Evolutionary conservation across 1,139 yeast genomes (phyloP), one percentile per base, ranked within the genome.

Genomic region (Saccharomyces hybrid): DNA sequence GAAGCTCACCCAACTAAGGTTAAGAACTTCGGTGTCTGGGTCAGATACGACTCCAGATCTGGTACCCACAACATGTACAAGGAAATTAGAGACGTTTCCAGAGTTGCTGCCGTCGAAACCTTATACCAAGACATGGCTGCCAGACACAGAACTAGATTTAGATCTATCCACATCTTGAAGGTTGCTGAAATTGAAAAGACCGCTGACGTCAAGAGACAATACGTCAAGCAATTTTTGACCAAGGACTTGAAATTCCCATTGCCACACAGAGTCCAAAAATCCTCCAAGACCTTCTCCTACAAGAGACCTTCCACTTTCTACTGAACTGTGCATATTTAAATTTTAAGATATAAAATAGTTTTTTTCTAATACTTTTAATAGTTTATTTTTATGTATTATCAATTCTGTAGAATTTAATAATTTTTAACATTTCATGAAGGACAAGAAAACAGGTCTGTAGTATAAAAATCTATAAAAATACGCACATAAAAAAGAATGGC

Each of bases 71-170:
- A 20, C 23, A 20, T 20, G 23, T 20, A 20, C 23, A 20, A 20
- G 23, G 23, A 20, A 20, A 20, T 20, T 20, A 20, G 23, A 20
- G 23, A 20, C 23, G 23, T 20, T 20, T 20, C 23, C 4, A 20
- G 23, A 20, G 23, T 20, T 20, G 23, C 23, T 20, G 23, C 23
- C 4, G 23, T 20, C 4, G 23, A 20, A 20, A 20, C 23, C 4
- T 20, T 20, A 20, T 20, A 20, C 23, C 23, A 20, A 20, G 23
- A 20, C 23, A 20, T 20, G 86, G 99, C 99, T 80, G 98, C 99
- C 71, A 93, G 99, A 83, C 99, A 93, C 96, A 90, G 99, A 87
- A 95, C 99, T 75, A 90, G 99, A 85, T 93, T 93, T 85, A 89
- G 99, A 87, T 86, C 93, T 71, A 88, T 93, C 79, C 99, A 93